Evolutionary conservation across 768 basidiomycete genomes (phyloP).

Genomic region (Rhodotorula diobovata): DNA sequence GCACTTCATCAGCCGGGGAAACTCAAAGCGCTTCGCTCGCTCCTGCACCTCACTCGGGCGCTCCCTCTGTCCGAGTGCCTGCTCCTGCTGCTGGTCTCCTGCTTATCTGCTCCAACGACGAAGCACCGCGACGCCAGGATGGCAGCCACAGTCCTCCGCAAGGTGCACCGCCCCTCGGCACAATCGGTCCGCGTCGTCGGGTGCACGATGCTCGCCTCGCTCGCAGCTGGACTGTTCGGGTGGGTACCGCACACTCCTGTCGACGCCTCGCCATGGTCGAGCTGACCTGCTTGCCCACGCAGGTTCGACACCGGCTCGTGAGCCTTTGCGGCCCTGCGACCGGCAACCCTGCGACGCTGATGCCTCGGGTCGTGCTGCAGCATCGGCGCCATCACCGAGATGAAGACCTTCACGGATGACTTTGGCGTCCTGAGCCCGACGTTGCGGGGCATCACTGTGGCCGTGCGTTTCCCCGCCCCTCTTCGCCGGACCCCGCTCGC

Average conservation of each 20-base stretch:
- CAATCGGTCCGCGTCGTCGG: not conserved
- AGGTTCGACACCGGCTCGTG: conserved; percentile 17
- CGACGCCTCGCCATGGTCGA: no score
- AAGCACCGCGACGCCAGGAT: no score
- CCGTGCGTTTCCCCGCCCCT: conserved; percentile 2
- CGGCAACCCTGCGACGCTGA: not conserved
- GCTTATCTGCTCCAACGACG: no score
- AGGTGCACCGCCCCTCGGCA: not conserved
- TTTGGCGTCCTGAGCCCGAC: conserved; percentile 50
- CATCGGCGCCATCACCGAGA: conserved; percentile 54
- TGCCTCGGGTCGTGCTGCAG: not conserved
- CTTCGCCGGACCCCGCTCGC: no score
- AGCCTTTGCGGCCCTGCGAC: not conserved
- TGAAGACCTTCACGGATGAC: conserved; percentile 51
- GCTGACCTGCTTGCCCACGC: not conserved
- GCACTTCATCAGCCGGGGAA: no score
- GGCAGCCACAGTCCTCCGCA: no score
- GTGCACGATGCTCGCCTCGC: not conserved
- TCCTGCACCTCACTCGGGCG: no score
- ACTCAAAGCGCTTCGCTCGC: no score
- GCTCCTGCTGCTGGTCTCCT: not conserved
- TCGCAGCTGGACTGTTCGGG: not conserved
- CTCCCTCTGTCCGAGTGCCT: no score
- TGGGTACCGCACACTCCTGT: not conserved
- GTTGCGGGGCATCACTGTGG: conserved; percentile 50